Conservation (phyloP, 2,329 filamentous ascomycete species). For the Curvularia lunata region DNA sequence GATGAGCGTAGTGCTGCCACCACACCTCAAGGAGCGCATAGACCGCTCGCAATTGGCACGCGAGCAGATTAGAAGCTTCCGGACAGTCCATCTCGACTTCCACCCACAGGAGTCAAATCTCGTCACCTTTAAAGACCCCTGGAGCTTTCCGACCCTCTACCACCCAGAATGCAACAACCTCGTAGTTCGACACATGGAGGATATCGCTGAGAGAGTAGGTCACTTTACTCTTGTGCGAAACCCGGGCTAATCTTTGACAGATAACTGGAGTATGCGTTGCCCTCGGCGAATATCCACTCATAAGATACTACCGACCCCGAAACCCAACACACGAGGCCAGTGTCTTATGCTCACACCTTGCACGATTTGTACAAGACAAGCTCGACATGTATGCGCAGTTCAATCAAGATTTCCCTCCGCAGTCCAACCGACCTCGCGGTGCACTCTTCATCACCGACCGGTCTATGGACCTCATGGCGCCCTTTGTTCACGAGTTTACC, state of each 20-base stretch:
- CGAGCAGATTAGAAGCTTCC: conserved; percentile 78
- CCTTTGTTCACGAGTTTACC: conserved; percentile 92
- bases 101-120: conserved; percentile 90
- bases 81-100: conserved; percentile 85
- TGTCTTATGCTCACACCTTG: conserved; percentile 85
- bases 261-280: conserved; percentile 87
- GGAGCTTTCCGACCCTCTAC: conserved; percentile 92
- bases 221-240: background rate
- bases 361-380: conserved; percentile 88
- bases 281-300: conserved; percentile 90
- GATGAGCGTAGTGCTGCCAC: conserved; percentile 65
- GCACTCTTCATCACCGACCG: conserved; percentile 87
- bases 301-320: conserved; percentile 85
- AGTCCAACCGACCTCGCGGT: conserved; percentile 76
- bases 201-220: conserved; percentile 82
- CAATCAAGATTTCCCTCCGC: conserved; percentile 83
- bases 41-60: conserved; percentile 72
- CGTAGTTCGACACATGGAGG: conserved; percentile 81
- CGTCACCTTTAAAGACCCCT: conserved; percentile 90
- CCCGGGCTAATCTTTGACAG: conserved; percentile 52
- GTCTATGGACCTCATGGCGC: conserved; percentile 89
- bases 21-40: conserved; percentile 73
- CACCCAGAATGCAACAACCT: conserved; percentile 88
- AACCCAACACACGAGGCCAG: conserved; percentile 82
- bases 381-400: conserved; percentile 87